Percentiles rank a stretch among this genome's conserved stretches.
These are phyloP conservation scores for Obelidium mucronatum DNA, from an alignment of 192 early-diverging fungal genomes.

Conservation along the genomic window DNA sequence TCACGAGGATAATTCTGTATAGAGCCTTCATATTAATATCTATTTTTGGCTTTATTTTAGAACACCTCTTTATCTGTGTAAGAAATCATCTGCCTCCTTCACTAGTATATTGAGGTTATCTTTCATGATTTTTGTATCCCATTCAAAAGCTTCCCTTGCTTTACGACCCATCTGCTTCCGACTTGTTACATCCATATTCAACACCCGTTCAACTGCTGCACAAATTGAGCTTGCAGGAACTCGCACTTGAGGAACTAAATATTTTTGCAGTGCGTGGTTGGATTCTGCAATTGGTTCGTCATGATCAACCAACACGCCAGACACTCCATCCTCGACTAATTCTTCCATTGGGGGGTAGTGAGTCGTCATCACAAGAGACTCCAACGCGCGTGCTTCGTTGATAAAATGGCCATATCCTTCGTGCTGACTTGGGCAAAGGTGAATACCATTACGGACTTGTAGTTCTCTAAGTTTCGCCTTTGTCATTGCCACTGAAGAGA, in stretches of 20 bases:
- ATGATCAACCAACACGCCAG: not conserved
- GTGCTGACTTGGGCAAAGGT: not conserved
- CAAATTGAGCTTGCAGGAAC: not conserved
- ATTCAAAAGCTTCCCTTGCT: not conserved
- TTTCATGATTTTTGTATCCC: not conserved
- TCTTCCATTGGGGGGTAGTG: not conserved
- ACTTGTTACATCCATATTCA: not conserved
- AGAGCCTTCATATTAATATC: too few species aligned
- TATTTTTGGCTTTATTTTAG: too few species aligned
- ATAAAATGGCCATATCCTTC: conserved; percentile 32
- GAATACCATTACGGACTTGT: not conserved
- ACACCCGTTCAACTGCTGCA: not conserved
- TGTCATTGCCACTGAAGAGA: too few species aligned
- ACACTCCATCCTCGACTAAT: not conserved
- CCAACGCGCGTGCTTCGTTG: conserved; percentile 3
- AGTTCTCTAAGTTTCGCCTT: not conserved
- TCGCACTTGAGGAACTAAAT: not conserved
- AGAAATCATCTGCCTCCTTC: too few species aligned
- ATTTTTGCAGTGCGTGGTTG: not conserved
- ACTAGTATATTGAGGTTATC: too few species aligned
- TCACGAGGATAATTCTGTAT: too few species aligned
- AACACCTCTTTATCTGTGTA: too few species aligned
- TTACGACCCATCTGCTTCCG: not conserved
- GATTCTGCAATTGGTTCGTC: not conserved
- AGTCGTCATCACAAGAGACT: not conserved